These are phyloP conservation scores for Pythium apleroticum DNA, from an alignment of 352 stramenopile species.

Conservation along the genomic window DNA sequence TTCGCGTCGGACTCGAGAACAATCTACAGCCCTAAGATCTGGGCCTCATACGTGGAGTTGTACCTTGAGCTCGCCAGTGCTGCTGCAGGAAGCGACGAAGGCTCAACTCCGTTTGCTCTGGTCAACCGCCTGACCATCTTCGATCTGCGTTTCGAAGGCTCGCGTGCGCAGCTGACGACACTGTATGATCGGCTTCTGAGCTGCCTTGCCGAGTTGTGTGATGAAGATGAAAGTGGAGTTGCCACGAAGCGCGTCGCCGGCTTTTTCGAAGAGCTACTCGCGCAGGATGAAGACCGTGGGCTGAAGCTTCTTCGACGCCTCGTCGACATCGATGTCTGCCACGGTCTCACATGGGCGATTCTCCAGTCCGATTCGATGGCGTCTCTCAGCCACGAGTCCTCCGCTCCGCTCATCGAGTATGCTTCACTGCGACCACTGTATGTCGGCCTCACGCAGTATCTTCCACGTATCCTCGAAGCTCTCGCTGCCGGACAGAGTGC, in stretches of 20 bases:
- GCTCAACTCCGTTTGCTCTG: constrained; percentile 16
- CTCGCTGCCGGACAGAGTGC: constrained; percentile 2
- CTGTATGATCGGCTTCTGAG: constrained; percentile 49
- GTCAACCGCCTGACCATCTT: constrained; percentile 32
- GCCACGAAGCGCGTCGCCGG: constrained; percentile 28
- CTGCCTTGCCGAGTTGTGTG: constrained; percentile 56
- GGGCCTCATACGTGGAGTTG: constrained; percentile 25
- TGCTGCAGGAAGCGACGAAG: background rate
- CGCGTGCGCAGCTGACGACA: constrained; percentile 55
- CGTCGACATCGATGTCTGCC: constrained; percentile 68
- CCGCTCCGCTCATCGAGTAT: constrained; percentile 40
- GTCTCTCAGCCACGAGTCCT: constrained; percentile 52
- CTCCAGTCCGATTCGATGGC: constrained; percentile 67
- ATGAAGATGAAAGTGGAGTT: constrained; percentile 43
- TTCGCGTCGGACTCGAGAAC: constrained; percentile 6
- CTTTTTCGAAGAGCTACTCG: constrained; percentile 45
- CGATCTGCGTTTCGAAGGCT: constrained; percentile 32
- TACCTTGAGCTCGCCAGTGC: constrained; percentile 19
- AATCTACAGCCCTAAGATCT: constrained; percentile 23
- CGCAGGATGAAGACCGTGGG: constrained; percentile 12
- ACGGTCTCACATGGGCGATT: constrained; percentile 74
- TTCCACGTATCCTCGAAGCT: constrained; percentile 11
- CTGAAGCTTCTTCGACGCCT: constrained; percentile 42
- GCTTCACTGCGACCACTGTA: constrained; percentile 24
- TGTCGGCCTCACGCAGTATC: constrained; percentile 7